Evolutionary conservation across 768 basidiomycete genomes (phyloP).

Genomic region (Clavulina sp.): DNA sequence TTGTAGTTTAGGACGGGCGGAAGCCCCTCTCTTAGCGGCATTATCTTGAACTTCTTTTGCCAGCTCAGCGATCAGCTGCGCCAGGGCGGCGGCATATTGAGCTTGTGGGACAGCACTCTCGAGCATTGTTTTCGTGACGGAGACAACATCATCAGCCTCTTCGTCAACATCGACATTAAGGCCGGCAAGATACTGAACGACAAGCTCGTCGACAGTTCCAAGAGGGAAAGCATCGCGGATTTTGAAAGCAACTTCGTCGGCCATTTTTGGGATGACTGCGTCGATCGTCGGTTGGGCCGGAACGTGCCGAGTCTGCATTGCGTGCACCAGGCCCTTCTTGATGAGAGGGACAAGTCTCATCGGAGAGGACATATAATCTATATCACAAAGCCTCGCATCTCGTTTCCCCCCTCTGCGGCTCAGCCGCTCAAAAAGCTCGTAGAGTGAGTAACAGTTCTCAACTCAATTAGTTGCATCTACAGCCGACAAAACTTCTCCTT

Average conservation of each 20-base stretch:
- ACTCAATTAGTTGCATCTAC: no score
- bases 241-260: slow-evolving; percentile 5
- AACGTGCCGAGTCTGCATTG: no score
- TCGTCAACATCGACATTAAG: slow-evolving; percentile 78
- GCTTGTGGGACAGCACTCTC: slow-evolving; percentile 51
- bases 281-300: no score
- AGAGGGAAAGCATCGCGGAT: slow-evolving; percentile 13
- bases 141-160: slow-evolving; percentile 64
- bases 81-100: slow-evolving; percentile 37
- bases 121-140: slow-evolving; percentile 54
- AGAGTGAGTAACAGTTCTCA: no score
- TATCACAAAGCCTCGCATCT: no score
- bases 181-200: slow-evolving; percentile 75
- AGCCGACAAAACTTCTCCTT: no score
- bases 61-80: slow-evolving; percentile 49
- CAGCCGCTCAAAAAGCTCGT: no score
- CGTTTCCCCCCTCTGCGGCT: no score
- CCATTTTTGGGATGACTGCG: no score
- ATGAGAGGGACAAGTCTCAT: no score
- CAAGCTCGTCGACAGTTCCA: slow-evolving; percentile 49
- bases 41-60: slow-evolving; percentile 12
- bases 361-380: no score
- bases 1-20: slow-evolving; percentile 9
- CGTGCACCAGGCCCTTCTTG: no score
- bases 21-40: slow-evolving; percentile 1